Evolutionary conservation across 306 rosid genomes (phyloP), one percentile per base, ranked within the genome.

Genomic region (Prosopis cineraria): DNA sequence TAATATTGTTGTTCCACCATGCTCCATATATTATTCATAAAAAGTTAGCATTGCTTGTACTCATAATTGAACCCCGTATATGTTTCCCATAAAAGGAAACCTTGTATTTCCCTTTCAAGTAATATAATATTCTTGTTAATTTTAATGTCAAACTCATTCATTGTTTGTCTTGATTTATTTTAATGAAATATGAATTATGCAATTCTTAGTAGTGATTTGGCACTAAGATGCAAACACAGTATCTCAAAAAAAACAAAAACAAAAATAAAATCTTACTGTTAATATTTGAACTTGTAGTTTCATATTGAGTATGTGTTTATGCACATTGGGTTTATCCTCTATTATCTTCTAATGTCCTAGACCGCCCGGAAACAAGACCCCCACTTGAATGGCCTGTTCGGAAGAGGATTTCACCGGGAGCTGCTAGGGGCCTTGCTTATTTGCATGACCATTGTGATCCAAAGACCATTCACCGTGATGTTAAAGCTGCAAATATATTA

Each of bases 401-500:
- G 44, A 68, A 67, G 75, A 17, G 3, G 27, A 68, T 77, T 39
- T 68, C 74, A 8, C 44, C 68, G 17, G 80, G 75, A 68, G 22
- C 80, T 67, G 80, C 80, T 3, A 77, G 43, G 58, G 80, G 80
- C 58, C 74, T 77, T 68, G 80, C 80, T 67, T 77, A 77, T 67
- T 77, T 77, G 68, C 80, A 77, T 19, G 80, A 77, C 19, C 24
- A 52, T 29, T 77, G 80, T 68, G 24, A 67, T 25, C 74, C 58
- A 5, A 77, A 40, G 34, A 68, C 68, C 31, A 77, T 77, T 68
- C 80, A 77, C 31, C 80, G 68, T 39, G 74, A 68, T 68, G 80
- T 77, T 7, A 77, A 77, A 29, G 75, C 80, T 48, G 80, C 72
- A 16, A 76, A 76, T 66, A 76, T 76, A 65, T 65, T 76, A 50